phyloP scores from a whole-genome alignment of 345 rosid genomes.

The Murraya paniculata region DNA sequence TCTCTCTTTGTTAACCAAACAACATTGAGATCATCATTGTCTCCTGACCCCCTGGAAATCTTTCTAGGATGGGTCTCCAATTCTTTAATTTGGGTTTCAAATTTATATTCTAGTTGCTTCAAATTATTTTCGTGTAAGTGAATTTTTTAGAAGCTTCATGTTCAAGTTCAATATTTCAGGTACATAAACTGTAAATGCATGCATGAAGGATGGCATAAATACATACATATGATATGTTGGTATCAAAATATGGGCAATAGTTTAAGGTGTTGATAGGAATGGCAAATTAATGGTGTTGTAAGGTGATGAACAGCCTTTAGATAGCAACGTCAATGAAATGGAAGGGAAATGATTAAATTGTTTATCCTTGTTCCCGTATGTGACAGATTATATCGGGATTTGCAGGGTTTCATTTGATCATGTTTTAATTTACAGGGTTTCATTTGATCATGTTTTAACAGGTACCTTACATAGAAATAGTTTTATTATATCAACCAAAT shows the following conservation, averaged over 20 bases:
- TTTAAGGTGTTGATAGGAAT: too few species aligned
- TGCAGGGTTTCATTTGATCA: background rate
- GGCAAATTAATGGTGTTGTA: background rate
- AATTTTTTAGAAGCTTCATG: conserved; percentile 30
- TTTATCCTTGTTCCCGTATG: background rate
- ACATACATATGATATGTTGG: background rate
- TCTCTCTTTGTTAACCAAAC: conserved; percentile 6
- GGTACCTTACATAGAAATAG: conserved; percentile 11
- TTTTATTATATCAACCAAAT: conserved; percentile 26
- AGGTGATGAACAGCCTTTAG: background rate
- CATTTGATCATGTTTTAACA: conserved; percentile 2
- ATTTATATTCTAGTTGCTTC: conserved; percentile 19
- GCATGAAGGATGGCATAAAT: background rate
- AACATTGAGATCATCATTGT: conserved; percentile 19
- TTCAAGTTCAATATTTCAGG: conserved; percentile 40
- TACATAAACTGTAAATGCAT: background rate
- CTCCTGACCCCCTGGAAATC: conserved; percentile 33
- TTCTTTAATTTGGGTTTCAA: conserved; percentile 22
- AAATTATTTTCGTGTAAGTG: conserved; percentile 6
- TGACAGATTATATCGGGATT: background rate
- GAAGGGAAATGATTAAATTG: background rate
- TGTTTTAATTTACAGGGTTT: background rate
- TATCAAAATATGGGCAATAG: too few species aligned
- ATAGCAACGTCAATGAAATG: background rate
- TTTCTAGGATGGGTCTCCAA: conserved; percentile 39